These are phyloP conservation scores for Hemileccinum impolitum DNA, from an alignment of 768 basidiomycete genomes.

Conservation along the genomic window DNA sequence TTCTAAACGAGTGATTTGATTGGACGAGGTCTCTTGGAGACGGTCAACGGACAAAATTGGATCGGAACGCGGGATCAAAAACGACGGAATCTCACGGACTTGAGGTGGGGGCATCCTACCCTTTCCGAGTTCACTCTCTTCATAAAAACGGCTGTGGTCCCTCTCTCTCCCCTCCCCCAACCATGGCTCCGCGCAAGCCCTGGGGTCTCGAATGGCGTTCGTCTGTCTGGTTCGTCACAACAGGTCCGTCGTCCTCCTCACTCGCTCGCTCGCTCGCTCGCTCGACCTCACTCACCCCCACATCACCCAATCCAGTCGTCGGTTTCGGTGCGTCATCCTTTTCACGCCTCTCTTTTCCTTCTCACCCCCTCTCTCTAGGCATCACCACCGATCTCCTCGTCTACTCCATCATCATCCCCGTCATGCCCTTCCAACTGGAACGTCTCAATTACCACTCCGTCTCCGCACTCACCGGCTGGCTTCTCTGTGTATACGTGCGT, in stretches of 20 bases:
- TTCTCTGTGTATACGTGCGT: conserved; percentile 57
- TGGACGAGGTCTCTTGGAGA: conserved; percentile 56
- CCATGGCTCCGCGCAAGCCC: conserved; percentile 25
- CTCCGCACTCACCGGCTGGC: conserved; percentile 55
- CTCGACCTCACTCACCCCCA: too few species aligned
- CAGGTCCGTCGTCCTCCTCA: conserved; percentile 31
- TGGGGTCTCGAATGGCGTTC: conserved; percentile 55
- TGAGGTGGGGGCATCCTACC: too few species aligned
- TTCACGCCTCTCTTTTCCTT: neutral
- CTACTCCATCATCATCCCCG: conserved; percentile 60
- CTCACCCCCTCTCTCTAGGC: conserved; percentile 22
- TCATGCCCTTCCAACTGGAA: conserved; percentile 62
- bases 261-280: too few species aligned
- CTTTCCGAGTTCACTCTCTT: too few species aligned
- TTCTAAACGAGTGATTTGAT: conserved; percentile 79
- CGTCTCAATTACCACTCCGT: conserved; percentile 41
- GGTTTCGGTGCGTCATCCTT: conserved; percentile 40
- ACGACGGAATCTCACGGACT: too few species aligned
- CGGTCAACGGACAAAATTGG: conserved; percentile 71
- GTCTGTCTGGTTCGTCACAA: conserved; percentile 54
- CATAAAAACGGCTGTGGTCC: too few species aligned
- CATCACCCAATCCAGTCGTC: conserved; percentile 34
- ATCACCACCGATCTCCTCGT: conserved; percentile 52
- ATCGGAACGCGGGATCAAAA: too few species aligned
- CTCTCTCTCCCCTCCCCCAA: too few species aligned